Percentiles rank a stretch among this genome's conserved stretches.
Evolutionary conservation across 306 rosid genomes (phyloP).

Genomic region (barrel medic (Medicago truncatula)): MtrunA17r5.0-ANR NC_053043.1:16488501-16489000

Average conservation of each 20-base stretch:
- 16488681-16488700: conserved; percentile 58
- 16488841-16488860: neutral
- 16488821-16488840: neutral
- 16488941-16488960: neutral
- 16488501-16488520: neutral
- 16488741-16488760: conserved; percentile 43
- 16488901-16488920: neutral
- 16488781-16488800: conserved; percentile 32
- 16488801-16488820: conserved; percentile 6
- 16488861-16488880: neutral
- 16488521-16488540: neutral
- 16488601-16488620: neutral
- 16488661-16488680: conserved; percentile 79
- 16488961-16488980: neutral
- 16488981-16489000: neutral
- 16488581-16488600: neutral
- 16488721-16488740: conserved; percentile 45
- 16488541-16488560: neutral
- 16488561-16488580: neutral
- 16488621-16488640: conserved; percentile 8
- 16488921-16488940: neutral
- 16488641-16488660: conserved; percentile 64
- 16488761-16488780: conserved; percentile 58
- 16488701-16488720: conserved; percentile 67
- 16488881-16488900: neutral